Evolutionary conservation across 805 yeast species (phyloP), one percentile per base, ranked within the genome.

Genomic region (Ogataea dorogensis): DNA sequence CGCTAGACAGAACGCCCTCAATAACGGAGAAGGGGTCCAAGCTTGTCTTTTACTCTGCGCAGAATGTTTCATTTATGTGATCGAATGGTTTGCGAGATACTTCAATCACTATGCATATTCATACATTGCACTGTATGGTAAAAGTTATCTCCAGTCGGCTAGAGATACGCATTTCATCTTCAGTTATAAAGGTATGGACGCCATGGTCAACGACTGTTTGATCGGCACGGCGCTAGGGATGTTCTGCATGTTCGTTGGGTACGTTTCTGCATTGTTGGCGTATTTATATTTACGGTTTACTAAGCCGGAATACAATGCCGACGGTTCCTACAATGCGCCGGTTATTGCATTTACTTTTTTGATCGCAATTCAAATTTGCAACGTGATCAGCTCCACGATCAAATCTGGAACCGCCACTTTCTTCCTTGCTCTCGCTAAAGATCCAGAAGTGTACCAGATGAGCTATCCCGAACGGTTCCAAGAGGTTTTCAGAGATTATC

Each of bases 91-190:
- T 42, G 81, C 83, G 7, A 68, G 79, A 38, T 86, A 82, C 64
- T 86, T 91, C 68, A 87, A 89, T 62, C 87, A 83, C 52, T 89
- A 89, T 57, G 94, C 96, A 4, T 86, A 83, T 57, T 81, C 94
- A 20, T 86, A 79, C 54, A 72, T 89, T 53, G 95, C 96, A 0
- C 68, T 89, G n/a, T 89, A 87, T 60, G 97, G 97, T 21, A 79
- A 78, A 50, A 68, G 77, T 22, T 88, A 87, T 54, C 51, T 84
- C 28, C 68, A 70, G 21, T 79, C 94, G 2, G 89, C 95, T 0
- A 81, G 73, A 50, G 88, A 85, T 38, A 84, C 96, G 0, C 79
- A 86, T 74, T 72, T 73, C 46, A 69, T 89, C 62, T 61, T 89
- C 47, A 73, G 82, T 51, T 76, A 72, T 55, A 83, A 86, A 57